Evolutionary conservation across 176 grass and related monocot species (phyloP), one percentile per base, ranked within the genome.

Genomic region (Sorghum bicolor): DNA sequence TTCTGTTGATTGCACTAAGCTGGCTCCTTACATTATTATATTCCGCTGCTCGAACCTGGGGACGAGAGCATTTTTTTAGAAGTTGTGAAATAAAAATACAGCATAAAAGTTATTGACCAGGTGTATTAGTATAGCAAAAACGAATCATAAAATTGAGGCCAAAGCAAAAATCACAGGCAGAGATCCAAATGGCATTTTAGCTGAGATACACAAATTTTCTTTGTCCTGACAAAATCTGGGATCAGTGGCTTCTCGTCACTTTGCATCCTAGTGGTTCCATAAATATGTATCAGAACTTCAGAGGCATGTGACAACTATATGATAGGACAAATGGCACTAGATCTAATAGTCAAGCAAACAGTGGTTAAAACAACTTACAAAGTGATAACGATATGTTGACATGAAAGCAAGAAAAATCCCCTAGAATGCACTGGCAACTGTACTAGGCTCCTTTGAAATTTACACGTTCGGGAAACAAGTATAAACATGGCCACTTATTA

Each of bases 21-120:
- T 99, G 96, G 85, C 96, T 92, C 81, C 94, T 94, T 25, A 99
- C 86, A 88, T 93, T 99, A 70, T 88, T 95, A 53, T 99, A 96
- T 30, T 99, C 93, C 0, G 96, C 86, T 83, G 72, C 82, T 72
- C 93, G 83, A 38, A 99, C 89, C 96, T 99, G 84, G 61, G 74
- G 64, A 44, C 75, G 22, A 28, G 17, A 14, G 24, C 6, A 47
- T 44, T 48, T 2, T 3, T 74, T 78, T 5, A 61, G 17, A 57
- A 57, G 2, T 13, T 67, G 36, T 12, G 73, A 74, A 86, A 22
- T 26, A 64, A 41, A 17, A 64, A 3, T 28, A 15, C 6, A 72
- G 6, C 53, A 57, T n/a, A n/a, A 3, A 57, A 57, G 8, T 57
- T 7, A 85, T 64, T 64, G 71, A 13, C 17, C 2, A 29, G 24